These are phyloP conservation scores for Neurospora terricola DNA, from an alignment of 495 filamentous ascomycete genomes.

Conservation along the genomic window DNA sequence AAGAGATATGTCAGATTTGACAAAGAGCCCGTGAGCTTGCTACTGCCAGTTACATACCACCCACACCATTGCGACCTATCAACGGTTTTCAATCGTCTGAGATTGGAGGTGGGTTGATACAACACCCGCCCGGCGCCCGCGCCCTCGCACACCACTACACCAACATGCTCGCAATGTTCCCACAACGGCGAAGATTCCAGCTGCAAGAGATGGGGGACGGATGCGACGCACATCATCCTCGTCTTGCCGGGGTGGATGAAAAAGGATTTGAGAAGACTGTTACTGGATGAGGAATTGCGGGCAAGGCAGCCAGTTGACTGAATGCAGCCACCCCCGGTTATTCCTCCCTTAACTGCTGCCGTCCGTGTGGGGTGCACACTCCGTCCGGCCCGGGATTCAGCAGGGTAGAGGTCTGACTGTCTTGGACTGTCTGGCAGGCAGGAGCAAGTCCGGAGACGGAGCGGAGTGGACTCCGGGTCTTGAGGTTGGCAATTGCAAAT, in stretches of 20 bases:
- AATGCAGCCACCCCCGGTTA: background rate
- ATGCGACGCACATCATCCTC: background rate
- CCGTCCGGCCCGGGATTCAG: background rate
- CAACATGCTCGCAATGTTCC: background rate
- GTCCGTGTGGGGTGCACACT: background rate
- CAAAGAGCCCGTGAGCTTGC: background rate
- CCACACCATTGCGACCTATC: background rate
- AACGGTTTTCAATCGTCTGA: background rate
- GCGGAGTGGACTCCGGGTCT: background rate
- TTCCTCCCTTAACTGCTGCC: background rate
- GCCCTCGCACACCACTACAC: background rate
- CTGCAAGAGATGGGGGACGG: background rate
- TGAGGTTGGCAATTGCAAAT: background rate
- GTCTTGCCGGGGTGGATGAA: background rate
- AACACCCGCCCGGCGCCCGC: background rate
- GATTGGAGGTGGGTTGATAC: background rate
- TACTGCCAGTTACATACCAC: background rate
- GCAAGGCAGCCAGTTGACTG: background rate
- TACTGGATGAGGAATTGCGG: background rate
- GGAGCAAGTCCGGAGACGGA: background rate
- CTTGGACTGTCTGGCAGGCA: background rate
- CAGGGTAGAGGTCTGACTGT: background rate
- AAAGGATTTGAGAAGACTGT: background rate
- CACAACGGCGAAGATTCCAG: background rate
- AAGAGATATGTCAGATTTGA: background rate